These are phyloP conservation scores for Phytopythium mirpurense DNA, from an alignment of 352 stramenopile genomes.

Conservation along the genomic window DNA sequence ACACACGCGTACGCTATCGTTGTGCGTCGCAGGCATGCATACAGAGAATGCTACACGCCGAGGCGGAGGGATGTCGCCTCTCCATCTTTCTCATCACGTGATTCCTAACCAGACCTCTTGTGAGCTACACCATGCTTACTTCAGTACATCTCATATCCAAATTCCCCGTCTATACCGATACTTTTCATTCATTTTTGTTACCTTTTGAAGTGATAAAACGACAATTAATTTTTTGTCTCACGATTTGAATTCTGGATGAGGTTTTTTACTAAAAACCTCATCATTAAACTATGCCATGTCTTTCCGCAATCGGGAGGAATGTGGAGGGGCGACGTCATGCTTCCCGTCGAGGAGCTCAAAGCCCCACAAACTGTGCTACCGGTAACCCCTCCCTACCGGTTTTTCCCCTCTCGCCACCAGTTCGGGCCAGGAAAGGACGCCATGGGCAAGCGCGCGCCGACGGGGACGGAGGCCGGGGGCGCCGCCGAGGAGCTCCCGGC, in stretches of 20 bases:
- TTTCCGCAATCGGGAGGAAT: constrained; percentile 8
- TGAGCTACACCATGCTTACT: neutral
- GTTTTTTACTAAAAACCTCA: no score
- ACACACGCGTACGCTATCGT: neutral
- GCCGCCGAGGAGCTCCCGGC: neutral
- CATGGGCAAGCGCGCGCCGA: constrained; percentile 8
- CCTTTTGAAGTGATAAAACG: no score
- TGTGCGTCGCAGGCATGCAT: neutral
- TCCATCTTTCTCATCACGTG: constrained; percentile 9
- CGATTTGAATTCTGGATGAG: no score
- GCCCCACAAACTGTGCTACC: neutral
- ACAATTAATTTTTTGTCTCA: no score
- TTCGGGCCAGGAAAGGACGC: constrained; percentile 4
- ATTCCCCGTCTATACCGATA: neutral
- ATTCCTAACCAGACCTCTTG: constrained; percentile 5
- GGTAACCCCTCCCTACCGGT: constrained; percentile 22
- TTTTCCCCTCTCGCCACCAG: constrained; percentile 9
- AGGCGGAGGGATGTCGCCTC: neutral
- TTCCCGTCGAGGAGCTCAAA: constrained; percentile 1
- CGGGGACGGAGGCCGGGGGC: neutral
- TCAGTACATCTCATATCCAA: no score
- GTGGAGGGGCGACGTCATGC: constrained; percentile 4
- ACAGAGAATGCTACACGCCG: neutral
- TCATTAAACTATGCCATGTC: no score
- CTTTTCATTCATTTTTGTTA: no score